phyloP scores from a whole-genome alignment of 2,329 filamentous ascomycete species.

The Colletotrichum tofieldiae region DNA sequence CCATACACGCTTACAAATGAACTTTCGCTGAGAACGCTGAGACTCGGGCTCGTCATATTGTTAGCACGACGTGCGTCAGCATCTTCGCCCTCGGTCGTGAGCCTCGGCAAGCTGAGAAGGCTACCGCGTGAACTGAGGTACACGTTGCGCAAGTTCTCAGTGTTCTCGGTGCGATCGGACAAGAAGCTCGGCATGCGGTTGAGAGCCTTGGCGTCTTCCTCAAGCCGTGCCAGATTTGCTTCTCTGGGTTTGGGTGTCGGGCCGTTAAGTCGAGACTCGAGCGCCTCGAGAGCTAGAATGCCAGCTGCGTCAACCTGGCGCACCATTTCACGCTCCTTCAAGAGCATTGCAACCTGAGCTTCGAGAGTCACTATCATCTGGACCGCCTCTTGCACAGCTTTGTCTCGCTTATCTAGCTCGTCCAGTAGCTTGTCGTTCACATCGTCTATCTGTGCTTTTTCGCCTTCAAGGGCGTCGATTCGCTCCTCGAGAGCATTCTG shows the following conservation, averaged over 20 bases:
- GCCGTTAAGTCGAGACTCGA: conserved; percentile 45
- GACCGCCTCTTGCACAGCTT: conserved; percentile 80
- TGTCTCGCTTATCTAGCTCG: conserved; percentile 78
- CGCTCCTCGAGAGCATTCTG: conserved; percentile 73
- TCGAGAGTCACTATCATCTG: conserved; percentile 78
- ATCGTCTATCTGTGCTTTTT: conserved; percentile 68
- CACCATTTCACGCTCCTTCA: conserved; percentile 69
- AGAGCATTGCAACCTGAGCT: conserved; percentile 68
- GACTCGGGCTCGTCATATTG: conserved; percentile 69
- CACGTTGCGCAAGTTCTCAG: conserved; percentile 73
- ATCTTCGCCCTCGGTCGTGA: conserved; percentile 58
- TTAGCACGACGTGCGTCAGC: conserved; percentile 53
- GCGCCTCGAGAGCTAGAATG: conserved; percentile 52
- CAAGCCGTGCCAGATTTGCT: conserved; percentile 41
- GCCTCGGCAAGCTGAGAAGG: conserved; percentile 64
- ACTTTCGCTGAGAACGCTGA: conserved; percentile 78
- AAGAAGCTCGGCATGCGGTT: conserved; percentile 76
- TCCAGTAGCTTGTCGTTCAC: conserved; percentile 71
- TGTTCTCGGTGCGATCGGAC: conserved; percentile 72
- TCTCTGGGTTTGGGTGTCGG: conserved; percentile 43
- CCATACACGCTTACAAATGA: conserved; percentile 78
- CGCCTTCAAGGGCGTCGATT: conserved; percentile 68
- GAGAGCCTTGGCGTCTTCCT: conserved; percentile 58
- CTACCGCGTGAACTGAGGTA: conserved; percentile 68
- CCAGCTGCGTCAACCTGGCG: conserved; percentile 64